Percentiles rank a stretch among this genome's conserved stretches.
Conservation (phyloP, 352 stramenopile genomes). For the Globisporangium paroecandrum region DNA sequence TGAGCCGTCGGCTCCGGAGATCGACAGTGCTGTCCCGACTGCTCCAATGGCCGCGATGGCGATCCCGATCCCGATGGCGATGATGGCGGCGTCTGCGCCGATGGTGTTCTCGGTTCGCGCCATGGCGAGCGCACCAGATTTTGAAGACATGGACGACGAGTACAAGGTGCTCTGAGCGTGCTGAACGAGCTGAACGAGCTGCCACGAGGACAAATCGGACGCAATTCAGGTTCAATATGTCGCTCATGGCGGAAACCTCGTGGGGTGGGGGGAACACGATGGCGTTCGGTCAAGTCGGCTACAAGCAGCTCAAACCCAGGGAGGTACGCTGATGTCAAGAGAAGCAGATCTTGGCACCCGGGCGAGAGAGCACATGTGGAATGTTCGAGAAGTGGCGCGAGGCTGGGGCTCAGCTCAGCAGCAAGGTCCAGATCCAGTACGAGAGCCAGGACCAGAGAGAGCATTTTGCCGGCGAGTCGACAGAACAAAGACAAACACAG, state of each 20-base stretch:
- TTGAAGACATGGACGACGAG: constrained; percentile 21
- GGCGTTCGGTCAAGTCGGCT: not conserved
- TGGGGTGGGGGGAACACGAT: too few species aligned
- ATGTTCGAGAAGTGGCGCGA: not conserved
- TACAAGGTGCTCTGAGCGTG: not conserved
- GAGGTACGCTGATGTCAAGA: not conserved
- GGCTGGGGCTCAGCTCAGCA: not conserved
- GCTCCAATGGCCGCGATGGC: constrained; percentile 19
- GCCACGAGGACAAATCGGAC: not conserved
- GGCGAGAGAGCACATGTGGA: not conserved
- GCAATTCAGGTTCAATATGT: not conserved
- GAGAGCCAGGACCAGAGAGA: not conserved
- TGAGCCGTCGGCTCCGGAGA: constrained; percentile 20
- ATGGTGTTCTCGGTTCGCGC: constrained; percentile 16
- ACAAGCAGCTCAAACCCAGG: not conserved
- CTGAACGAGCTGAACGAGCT: too few species aligned
- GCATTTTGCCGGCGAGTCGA: not conserved
- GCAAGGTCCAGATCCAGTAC: not conserved
- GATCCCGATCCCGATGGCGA: constrained; percentile 8
- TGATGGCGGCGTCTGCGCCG: constrained; percentile 12
- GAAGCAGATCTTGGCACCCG: not conserved
- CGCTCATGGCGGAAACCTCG: not conserved
- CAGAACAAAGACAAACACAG: not conserved
- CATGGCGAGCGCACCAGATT: constrained; percentile 18
- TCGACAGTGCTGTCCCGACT: constrained; percentile 12